Percentiles rank a stretch among this genome's conserved stretches.
These are phyloP conservation scores for Elymus sibiricus DNA, from an alignment of 176 grass and related monocot species.

Conservation along the genomic window DNA sequence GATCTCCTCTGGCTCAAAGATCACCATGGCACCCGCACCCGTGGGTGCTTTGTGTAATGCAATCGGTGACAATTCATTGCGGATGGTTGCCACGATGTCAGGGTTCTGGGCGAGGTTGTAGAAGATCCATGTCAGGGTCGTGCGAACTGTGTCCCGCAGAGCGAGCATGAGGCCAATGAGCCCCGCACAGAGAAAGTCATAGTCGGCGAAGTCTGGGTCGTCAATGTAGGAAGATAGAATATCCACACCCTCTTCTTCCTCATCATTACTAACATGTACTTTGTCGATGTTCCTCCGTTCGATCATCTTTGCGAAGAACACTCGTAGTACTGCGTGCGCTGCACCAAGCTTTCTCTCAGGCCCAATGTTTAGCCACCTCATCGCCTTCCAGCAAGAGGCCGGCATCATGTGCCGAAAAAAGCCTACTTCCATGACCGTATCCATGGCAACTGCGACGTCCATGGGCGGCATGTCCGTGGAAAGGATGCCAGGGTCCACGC, in stretches of 20 bases:
- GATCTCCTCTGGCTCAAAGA: not conserved
- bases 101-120: not conserved
- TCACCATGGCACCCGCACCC: not conserved
- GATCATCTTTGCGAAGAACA: not conserved
- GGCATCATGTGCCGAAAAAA: not conserved
- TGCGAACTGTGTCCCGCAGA: not conserved
- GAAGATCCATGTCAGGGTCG: not conserved
- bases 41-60: not conserved
- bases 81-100: not conserved
- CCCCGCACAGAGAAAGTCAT: not conserved
- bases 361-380: not conserved
- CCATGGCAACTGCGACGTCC: not conserved
- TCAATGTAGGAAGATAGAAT: not conserved
- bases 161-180: not conserved
- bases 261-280: not conserved
- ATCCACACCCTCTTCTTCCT: not conserved
- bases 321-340: not conserved
- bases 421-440: not conserved
- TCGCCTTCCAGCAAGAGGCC: slow-evolving; percentile 2
- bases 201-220: not conserved
- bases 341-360: not conserved
- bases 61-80: not conserved
- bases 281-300: not conserved
- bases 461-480: not conserved
- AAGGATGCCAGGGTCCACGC: not conserved